phyloP scores from a whole-genome alignment of 495 filamentous ascomycete species.

The Talaromyces liani region DNA sequence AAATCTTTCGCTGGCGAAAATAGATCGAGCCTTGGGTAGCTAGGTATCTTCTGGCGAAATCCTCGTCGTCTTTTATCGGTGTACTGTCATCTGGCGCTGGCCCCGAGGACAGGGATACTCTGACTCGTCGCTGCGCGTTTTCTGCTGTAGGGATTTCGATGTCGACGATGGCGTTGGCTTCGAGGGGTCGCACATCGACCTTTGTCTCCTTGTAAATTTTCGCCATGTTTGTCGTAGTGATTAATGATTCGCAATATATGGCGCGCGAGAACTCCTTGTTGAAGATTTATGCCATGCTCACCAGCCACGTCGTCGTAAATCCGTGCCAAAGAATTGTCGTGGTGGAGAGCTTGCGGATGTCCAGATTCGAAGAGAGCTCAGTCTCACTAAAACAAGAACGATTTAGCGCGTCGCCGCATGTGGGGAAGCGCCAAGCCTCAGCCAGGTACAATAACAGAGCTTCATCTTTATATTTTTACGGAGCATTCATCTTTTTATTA shows the following conservation, averaged over 20 bases:
- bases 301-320: background rate
- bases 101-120: constrained; percentile 35
- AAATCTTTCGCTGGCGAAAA: constrained; percentile 64
- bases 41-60: constrained; percentile 61
- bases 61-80: constrained; percentile 61
- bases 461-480: background rate
- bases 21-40: constrained; percentile 78
- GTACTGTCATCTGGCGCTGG: constrained; percentile 22
- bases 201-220: constrained; percentile 80
- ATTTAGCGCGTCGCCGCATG: background rate
- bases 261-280: background rate
- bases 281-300: constrained; percentile 1
- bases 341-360: background rate
- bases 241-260: background rate
- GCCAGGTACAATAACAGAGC: background rate
- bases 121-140: constrained; percentile 31
- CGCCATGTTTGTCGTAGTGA: constrained; percentile 25
- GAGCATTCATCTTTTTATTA: background rate
- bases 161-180: constrained; percentile 58
- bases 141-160: constrained; percentile 60
- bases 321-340: background rate
- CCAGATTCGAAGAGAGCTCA: background rate
- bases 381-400: background rate
- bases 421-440: background rate
- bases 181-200: constrained; percentile 69